Percentiles rank a stretch among this genome's conserved stretches.
These are phyloP conservation scores for Breviolum minutum DNA, from an alignment of 73 alveolate species.

Conservation along the genomic window DNA sequence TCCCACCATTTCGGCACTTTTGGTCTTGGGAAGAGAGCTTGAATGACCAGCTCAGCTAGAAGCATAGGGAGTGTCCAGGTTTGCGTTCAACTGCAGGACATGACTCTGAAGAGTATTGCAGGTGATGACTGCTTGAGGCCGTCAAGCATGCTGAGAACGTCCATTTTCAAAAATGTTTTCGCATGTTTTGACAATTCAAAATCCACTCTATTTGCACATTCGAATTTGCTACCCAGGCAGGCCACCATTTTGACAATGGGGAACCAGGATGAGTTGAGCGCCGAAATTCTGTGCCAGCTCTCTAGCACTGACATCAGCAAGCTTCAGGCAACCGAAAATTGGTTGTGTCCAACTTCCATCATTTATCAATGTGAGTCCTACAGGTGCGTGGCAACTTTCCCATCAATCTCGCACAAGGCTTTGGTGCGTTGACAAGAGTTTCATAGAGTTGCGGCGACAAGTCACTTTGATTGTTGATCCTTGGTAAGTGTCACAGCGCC, in stretches of 20 bases:
- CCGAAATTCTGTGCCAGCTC: not conserved
- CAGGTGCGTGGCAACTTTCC: constrained; percentile 7
- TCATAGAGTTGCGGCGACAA: no score
- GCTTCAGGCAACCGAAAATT: not conserved
- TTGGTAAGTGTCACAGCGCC: no score
- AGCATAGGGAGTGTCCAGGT: no score
- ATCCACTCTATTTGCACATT: no score
- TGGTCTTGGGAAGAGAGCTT: no score
- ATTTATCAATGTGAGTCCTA: not conserved
- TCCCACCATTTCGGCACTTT: no score
- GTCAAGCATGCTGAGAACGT: not conserved
- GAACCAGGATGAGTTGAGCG: not conserved
- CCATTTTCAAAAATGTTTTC: no score
- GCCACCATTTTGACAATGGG: not conserved
- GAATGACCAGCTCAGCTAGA: no score
- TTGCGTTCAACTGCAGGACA: not conserved
- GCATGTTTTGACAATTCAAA: no score
- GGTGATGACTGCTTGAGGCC: constrained; percentile 22
- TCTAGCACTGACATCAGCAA: not conserved
- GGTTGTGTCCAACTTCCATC: not conserved
- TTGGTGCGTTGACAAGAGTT: no score
- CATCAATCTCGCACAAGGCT: not conserved
- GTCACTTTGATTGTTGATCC: no score
- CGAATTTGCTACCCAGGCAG: not conserved
- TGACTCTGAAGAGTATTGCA: not conserved